Base-by-base conservation (phyloP, 495 filamentous ascomycete species). In the Penicillium ucsense region DNA sequence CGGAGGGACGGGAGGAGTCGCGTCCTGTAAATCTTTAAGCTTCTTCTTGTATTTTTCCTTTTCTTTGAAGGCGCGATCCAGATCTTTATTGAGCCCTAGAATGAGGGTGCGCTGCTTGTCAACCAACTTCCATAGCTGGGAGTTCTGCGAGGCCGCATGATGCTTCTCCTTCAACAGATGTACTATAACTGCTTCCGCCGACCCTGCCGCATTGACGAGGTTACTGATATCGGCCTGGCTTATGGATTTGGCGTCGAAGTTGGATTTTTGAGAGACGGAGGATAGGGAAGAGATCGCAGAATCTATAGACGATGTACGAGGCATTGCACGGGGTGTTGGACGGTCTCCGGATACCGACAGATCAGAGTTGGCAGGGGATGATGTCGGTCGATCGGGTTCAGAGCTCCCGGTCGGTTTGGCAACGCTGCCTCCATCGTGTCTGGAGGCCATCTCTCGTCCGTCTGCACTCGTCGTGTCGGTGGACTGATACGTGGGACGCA, bases 41-140 rank as follows among this genome's bases (percentile, higher is more conserved):
- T 89, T 94, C 67, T 88, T 90, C 49, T 84, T 80, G 63, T 96
- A 98, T 49, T 84, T 82, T 39, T 97, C 92, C 64, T 96, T 97
- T 53, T 96, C 92, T 61, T 94, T 94, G 56, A 95, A 62, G 3
- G 91, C 83, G 41, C 86, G 81, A 63, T 96, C 90, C 28, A 98
- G 74, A 59, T 98, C 92, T 64, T 92, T 94, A 56, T 97, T 96
- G 35, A 98, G 72, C 1, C 92, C 94, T 29, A 95, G 57, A 33
- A 98, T 89, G 76, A 98, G 86, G 0, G 89, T 82, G 41, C 92
- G 77, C 65, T 98, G 92, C 65, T 98, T 97, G 63, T 97, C 89
- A 29, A 98, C 89, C 41, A 98, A 68, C 45, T 87, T 82, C 92
- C 92, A 98, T 50, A 98, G 67, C 63, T 97, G 91, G 10, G 84